These are phyloP conservation scores for Edaphochlamys debaryana DNA, from an alignment of 139 green algal species.

Conservation along the genomic window DNA sequence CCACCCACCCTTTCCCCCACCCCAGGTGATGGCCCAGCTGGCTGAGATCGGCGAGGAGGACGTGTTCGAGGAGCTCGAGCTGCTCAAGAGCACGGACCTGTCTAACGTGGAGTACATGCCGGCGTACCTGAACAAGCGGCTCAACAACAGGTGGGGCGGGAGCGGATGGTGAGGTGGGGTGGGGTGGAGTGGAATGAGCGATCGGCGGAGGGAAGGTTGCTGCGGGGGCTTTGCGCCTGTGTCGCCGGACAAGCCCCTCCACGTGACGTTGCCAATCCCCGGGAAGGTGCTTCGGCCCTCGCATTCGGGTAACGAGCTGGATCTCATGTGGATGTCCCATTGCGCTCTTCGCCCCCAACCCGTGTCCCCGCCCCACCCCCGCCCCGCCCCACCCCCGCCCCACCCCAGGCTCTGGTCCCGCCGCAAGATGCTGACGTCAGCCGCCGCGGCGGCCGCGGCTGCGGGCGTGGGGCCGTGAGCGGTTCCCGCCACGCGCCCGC, in stretches of 20 bases:
- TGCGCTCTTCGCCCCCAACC: neutral
- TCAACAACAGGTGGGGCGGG: slow-evolving; percentile 60
- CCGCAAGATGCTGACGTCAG: slow-evolving; percentile 47
- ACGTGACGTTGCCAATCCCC: no score
- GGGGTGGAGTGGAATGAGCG: neutral
- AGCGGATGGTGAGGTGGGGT: no score
- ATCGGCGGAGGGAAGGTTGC: neutral
- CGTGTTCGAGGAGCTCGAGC: slow-evolving; percentile 68
- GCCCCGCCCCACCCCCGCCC: no score
- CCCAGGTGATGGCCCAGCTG: slow-evolving; percentile 68
- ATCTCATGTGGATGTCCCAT: neutral
- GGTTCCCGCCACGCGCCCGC: no score
- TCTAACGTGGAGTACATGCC: slow-evolving; percentile 72
- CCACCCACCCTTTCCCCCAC: no score
- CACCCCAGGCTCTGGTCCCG: slow-evolving; percentile 56
- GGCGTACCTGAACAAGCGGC: slow-evolving; percentile 75
- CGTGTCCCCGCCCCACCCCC: no score
- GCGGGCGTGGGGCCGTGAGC: neutral
- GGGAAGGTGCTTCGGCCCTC: no score
- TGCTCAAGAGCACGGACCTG: slow-evolving; percentile 61
- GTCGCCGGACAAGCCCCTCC: no score
- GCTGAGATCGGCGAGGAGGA: slow-evolving; percentile 63
- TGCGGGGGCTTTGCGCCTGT: no score
- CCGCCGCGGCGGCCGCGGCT: neutral
- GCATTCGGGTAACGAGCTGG: no score